These are phyloP conservation scores for Lodderomyces jiufengensis DNA, from an alignment of 1,139 yeast species.

Conservation along the genomic window DNA sequence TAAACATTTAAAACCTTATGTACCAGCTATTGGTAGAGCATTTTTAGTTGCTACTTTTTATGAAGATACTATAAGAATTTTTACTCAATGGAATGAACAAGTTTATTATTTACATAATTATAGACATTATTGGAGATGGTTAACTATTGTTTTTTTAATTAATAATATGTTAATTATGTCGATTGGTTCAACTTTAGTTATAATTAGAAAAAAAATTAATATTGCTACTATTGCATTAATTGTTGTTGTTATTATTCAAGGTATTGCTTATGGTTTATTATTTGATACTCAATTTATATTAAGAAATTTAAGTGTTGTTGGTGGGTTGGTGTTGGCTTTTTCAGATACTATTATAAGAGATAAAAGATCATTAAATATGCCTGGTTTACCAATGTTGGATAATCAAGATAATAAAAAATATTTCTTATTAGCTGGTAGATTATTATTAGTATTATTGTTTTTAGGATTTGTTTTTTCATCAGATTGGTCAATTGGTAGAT, in stretches of 20 bases:
- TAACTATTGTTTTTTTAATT: slow-evolving; percentile 68
- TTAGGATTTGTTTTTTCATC: slow-evolving; percentile 81
- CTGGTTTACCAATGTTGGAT: slow-evolving; percentile 87
- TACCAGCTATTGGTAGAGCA: slow-evolving; percentile 84
- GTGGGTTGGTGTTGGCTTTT: slow-evolving; percentile 86
- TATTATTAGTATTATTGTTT: slow-evolving; percentile 79
- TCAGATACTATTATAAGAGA: slow-evolving; percentile 86
- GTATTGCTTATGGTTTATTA: slow-evolving; percentile 83
- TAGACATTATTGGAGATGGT: slow-evolving; percentile 75
- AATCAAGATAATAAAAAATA: slow-evolving; percentile 83
- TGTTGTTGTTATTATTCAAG: slow-evolving; percentile 77
- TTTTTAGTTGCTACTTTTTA: slow-evolving; percentile 91
- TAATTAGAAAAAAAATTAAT: slow-evolving; percentile 66
- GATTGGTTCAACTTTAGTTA: slow-evolving; percentile 66
- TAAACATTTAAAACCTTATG: slow-evolving; percentile 61
- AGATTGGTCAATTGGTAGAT: slow-evolving; percentile 65
- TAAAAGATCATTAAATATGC: slow-evolving; percentile 68
- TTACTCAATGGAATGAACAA: slow-evolving; percentile 90
- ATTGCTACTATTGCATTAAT: slow-evolving; percentile 71
- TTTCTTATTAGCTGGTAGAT: slow-evolving; percentile 83
- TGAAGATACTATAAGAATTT: slow-evolving; percentile 84
- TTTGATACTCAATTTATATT: slow-evolving; percentile 78
- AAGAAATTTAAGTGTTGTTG: slow-evolving; percentile 86
- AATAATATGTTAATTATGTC: slow-evolving; percentile 69
- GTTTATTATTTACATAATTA: slow-evolving; percentile 78